Evolutionary conservation across 169 alveolate species (phyloP).

Genomic region (Plasmodium inui): DNA sequence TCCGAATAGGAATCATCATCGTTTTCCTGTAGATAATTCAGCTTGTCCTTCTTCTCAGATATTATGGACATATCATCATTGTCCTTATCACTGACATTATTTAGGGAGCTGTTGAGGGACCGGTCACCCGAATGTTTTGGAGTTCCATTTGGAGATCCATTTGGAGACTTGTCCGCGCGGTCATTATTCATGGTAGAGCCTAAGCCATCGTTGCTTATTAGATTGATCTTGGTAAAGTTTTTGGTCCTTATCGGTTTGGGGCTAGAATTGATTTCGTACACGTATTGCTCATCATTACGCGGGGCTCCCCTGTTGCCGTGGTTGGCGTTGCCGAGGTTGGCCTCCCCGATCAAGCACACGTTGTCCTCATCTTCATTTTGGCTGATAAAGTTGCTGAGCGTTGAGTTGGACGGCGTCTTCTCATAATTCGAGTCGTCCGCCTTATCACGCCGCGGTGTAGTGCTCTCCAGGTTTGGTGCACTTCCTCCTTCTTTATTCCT

Average conservation of each 20-base stretch:
- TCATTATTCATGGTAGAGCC: neutral
- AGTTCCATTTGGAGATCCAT: neutral
- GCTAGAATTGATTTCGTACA: conserved; percentile 52
- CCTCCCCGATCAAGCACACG: neutral
- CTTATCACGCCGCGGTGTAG: neutral
- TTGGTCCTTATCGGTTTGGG: conserved; percentile 59
- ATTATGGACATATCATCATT: conserved; percentile 52
- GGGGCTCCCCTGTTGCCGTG: neutral
- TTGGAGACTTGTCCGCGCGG: neutral
- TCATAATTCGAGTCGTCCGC: conserved; percentile 19
- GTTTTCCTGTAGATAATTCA: conserved; percentile 36
- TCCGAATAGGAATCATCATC: conserved; percentile 67
- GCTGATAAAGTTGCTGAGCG: conserved; percentile 30
- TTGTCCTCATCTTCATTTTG: conserved; percentile 47
- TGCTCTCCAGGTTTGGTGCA: neutral
- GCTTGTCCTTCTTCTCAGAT: conserved; percentile 46
- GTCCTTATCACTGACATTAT: conserved; percentile 38
- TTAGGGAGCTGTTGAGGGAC: conserved; percentile 55
- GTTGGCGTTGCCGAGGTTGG: neutral
- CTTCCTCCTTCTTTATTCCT: neutral
- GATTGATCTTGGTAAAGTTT: neutral
- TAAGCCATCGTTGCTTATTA: conserved; percentile 2
- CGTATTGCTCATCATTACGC: neutral
- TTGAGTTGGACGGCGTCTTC: conserved; percentile 13
- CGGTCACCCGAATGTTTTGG: conserved; percentile 23